Evolutionary conservation across 768 basidiomycete genomes (phyloP), one percentile per base, ranked within the genome.

Genomic region (Heimioporus sp.): DNA sequence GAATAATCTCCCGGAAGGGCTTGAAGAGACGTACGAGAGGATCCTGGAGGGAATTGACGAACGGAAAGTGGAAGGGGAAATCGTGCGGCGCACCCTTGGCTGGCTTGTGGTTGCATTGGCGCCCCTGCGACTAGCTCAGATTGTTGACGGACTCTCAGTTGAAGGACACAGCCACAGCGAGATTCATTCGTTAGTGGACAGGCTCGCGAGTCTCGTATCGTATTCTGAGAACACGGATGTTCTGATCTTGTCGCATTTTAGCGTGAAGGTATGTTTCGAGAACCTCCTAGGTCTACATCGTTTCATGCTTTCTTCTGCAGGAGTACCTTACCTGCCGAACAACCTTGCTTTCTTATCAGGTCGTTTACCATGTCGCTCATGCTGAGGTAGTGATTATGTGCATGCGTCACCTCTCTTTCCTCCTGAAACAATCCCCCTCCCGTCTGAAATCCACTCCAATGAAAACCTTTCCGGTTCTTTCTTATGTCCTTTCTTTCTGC

Each of bases 251-350:
- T 50, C 49, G 3, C 56, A 57, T 35, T 57, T 43, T 30, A 57
- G 49, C 20, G 56, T 54, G 28, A 53, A 54, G 56, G 56, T 54
- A 51, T 11, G 35, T 16, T 36, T 4, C 30, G 13, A n/a, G 16
- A 17, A 8, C 19, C 2, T 19, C n/a, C 4, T 38, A 9, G 3
- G 35, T 28, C 8, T 4, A 36, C 35, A 11, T 36, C 35, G 35
- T 12, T 36, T 28, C 24, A 36, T 36, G 16, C 11, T 36, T 16
- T 36, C 12, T 12, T 16, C 35, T 36, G 35, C 40, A 54, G 52
- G 52, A 54, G 19, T 54, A 54, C 20, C 41, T 54, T 19, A 38
- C 32, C 10, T 10, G 36, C 10, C 34, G 32, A 35, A 28, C 13
- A 17, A 21, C 42, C 9, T 16, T 45, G 15, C 24, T 21, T 8